A percentile compares a stretch with the other conserved stretches of the same genome.
phyloP scores from a whole-genome alignment of 176 grass and related monocot species.

The Oryza australiensis region DNA sequence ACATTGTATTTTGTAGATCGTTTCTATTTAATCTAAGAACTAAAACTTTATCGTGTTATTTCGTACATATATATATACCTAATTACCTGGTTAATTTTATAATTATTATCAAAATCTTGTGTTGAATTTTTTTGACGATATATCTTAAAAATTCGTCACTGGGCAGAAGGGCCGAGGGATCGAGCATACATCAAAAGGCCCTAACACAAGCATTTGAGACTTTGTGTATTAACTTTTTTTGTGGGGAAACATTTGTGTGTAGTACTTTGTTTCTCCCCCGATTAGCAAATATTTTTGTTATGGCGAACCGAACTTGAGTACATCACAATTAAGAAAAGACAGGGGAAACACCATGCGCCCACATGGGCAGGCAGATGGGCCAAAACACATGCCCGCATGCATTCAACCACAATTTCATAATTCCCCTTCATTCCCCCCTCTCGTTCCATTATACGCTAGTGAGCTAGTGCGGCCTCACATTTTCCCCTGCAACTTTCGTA shows the following conservation, averaged over 20 bases:
- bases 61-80: too few species aligned
- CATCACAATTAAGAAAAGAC: neutral
- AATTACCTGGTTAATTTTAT: too few species aligned
- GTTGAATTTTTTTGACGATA: too few species aligned
- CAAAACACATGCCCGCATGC: neutral
- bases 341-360: constrained; percentile 23
- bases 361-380: neutral
- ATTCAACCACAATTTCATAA: neutral
- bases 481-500: neutral
- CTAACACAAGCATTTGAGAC: too few species aligned
- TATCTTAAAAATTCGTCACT: too few species aligned
- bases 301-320: neutral
- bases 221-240: too few species aligned
- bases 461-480: neutral
- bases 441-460: neutral
- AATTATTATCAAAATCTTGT: too few species aligned
- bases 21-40: too few species aligned
- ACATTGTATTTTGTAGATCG: too few species aligned
- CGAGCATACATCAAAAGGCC: too few species aligned
- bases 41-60: too few species aligned
- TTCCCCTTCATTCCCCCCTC: neutral
- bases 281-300: neutral
- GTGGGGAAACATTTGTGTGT: too few species aligned
- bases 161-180: neutral
- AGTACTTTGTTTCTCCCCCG: neutral